Evolutionary conservation across 768 basidiomycete species (phyloP).

Genomic region (Hebeloma cylindrosporum): DNA sequence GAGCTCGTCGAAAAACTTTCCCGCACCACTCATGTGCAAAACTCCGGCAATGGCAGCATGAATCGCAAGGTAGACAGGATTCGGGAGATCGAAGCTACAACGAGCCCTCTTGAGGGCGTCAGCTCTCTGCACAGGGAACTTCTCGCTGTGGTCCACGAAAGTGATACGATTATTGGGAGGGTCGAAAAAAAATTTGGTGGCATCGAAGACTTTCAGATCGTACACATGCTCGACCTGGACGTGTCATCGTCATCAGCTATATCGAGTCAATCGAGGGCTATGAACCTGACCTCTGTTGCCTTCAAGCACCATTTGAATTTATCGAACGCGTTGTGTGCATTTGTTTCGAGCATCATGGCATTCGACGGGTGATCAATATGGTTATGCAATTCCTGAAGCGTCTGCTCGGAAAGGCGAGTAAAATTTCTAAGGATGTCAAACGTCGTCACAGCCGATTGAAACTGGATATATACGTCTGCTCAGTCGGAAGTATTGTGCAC

Average conservation of each 20-base stretch:
- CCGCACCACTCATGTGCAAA: conserved; percentile 17
- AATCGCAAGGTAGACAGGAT: conserved; percentile 16
- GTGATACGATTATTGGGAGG: conserved; percentile 11
- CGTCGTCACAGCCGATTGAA: conserved; percentile 9
- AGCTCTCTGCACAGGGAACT: conserved; percentile 8
- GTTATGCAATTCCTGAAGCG: conserved; percentile 7
- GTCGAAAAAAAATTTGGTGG: background rate
- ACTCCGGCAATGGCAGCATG: conserved; percentile 19
- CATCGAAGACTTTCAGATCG: conserved; percentile 4
- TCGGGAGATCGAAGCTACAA: conserved; percentile 11
- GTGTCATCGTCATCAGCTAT: conserved; percentile 1
- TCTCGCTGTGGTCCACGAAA: conserved; percentile 15
- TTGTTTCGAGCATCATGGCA: conserved; percentile 6
- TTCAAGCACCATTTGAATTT: conserved; percentile 17
- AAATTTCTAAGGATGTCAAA: conserved; percentile 14
- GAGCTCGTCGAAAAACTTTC: conserved; percentile 19
- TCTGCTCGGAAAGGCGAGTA: conserved; percentile 4
- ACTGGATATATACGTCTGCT: background rate
- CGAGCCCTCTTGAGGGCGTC: conserved; percentile 2
- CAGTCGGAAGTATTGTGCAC: conserved; percentile 1
- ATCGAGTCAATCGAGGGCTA: background rate
- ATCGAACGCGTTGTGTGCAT: conserved; percentile 6
- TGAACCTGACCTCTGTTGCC: conserved; percentile 8
- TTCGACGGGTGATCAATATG: conserved; percentile 11
- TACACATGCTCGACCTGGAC: conserved; percentile 12